phyloP scores from a whole-genome alignment of 2,329 filamentous ascomycete genomes.

The Fusarium paranaense region DNA sequence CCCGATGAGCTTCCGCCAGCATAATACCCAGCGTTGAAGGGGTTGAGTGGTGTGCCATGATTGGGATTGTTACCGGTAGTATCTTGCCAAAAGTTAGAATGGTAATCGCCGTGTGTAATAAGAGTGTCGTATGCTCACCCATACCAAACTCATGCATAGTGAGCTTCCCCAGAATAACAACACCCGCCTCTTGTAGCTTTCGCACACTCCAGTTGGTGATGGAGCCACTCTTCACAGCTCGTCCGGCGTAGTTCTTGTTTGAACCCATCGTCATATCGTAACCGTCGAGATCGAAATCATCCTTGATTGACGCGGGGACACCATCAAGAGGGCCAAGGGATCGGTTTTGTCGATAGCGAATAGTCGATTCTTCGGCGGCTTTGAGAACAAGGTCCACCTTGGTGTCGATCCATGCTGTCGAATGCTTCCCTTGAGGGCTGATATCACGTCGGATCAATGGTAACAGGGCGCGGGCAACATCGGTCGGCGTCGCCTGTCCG shows the following conservation, averaged over 20 bases:
- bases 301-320: constrained; percentile 79
- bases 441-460: constrained; percentile 58
- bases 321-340: constrained; percentile 75
- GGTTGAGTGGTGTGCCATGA: constrained; percentile 79
- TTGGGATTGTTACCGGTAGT: constrained; percentile 80
- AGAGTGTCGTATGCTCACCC: constrained; percentile 52
- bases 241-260: constrained; percentile 67
- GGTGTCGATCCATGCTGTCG: constrained; percentile 57
- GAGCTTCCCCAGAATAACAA: constrained; percentile 76
- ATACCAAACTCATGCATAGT: constrained; percentile 82
- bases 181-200: constrained; percentile 76
- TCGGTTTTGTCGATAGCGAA: constrained; percentile 62
- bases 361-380: constrained; percentile 57
- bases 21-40: constrained; percentile 78
- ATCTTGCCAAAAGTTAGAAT: constrained; percentile 54
- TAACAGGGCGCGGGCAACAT: constrained; percentile 57
- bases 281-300: constrained; percentile 78
- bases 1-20: constrained; percentile 81
- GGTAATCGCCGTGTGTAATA: no score
- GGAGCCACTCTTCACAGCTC: constrained; percentile 50
- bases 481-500: constrained; percentile 57
- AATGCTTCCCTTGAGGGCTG: constrained; percentile 52
- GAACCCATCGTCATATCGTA: constrained; percentile 76
- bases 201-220: constrained; percentile 76
- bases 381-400: constrained; percentile 53